Evolutionary conservation across 2,329 filamentous ascomycete genomes (phyloP).

Genomic region (Sclerotiophoma versabilis): DNA sequence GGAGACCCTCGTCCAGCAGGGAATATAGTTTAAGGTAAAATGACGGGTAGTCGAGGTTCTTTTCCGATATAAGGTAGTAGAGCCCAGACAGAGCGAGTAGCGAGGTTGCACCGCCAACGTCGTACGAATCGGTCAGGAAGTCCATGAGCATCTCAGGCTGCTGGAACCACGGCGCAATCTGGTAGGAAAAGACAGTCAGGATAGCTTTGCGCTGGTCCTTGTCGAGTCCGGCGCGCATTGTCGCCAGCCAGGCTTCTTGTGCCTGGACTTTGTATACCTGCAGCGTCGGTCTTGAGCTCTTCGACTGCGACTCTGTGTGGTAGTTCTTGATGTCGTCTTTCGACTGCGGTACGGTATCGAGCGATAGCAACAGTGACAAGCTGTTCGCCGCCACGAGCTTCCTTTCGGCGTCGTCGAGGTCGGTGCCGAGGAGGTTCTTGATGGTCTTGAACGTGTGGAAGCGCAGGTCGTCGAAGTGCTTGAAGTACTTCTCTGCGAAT

Average conservation of each 20-base stretch:
- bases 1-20: constrained; percentile 80
- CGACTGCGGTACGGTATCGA: constrained; percentile 74
- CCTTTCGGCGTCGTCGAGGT: constrained; percentile 30
- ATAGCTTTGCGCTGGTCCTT: constrained; percentile 81
- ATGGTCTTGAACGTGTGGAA: constrained; percentile 81
- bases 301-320: constrained; percentile 70
- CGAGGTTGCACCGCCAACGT: constrained; percentile 84
- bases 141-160: constrained; percentile 92
- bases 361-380: constrained; percentile 68
- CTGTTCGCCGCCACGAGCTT: constrained; percentile 55
- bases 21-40: constrained; percentile 97
- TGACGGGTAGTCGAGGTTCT: constrained; percentile 93
- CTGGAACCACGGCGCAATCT: constrained; percentile 87
- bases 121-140: constrained; percentile 93
- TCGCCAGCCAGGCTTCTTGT: constrained; percentile 84
- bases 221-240: constrained; percentile 72
- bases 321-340: constrained; percentile 72
- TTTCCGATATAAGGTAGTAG: constrained; percentile 91
- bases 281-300: constrained; percentile 66
- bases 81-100: constrained; percentile 89
- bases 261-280: constrained; percentile 78
- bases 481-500: constrained; percentile 79
- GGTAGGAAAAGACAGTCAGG: constrained; percentile 75
- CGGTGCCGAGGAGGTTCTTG: constrained; percentile 60
- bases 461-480: constrained; percentile 82